These are phyloP conservation scores for Xylaria bambusicola DNA, from an alignment of 495 filamentous ascomycete genomes.

Conservation along the genomic window DNA sequence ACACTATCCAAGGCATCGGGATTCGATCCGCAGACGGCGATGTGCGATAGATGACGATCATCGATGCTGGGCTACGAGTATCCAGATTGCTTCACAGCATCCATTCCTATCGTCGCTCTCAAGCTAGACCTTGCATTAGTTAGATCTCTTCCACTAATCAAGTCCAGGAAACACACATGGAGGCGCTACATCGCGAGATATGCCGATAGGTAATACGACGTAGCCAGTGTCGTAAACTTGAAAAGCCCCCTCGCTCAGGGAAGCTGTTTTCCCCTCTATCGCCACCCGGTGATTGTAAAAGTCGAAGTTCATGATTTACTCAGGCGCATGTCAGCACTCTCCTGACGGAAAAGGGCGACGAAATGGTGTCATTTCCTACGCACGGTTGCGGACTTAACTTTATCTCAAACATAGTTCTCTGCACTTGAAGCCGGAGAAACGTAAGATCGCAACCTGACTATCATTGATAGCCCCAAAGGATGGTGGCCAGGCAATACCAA, in stretches of 20 bases:
- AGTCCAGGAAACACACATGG: conserved; percentile 8
- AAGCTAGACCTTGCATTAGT: background rate
- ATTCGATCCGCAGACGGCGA: background rate
- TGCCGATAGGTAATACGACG: conserved; percentile 2
- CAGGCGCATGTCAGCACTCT: background rate
- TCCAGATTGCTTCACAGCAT: background rate
- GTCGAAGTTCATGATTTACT: background rate
- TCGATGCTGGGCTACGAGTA: background rate
- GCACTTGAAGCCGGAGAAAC: background rate
- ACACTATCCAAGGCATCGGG: conserved; percentile 5
- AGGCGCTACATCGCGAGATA: background rate
- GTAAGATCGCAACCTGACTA: background rate
- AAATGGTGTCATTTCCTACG: too few species aligned
- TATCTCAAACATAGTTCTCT: background rate
- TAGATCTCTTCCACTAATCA: background rate
- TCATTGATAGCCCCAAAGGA: background rate
- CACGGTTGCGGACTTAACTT: background rate
- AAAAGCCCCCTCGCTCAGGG: too few species aligned
- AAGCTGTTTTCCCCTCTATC: too few species aligned
- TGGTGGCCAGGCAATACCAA: too few species aligned
- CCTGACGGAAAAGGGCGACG: too few species aligned
- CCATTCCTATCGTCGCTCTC: background rate
- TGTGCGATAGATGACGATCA: background rate
- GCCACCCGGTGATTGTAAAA: background rate
- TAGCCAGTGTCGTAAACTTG: background rate